Evolutionary conservation across 1,284 basidiomycete genomes (phyloP), one percentile per base, ranked within the genome.

Genomic region (Cutaneotrichosporon sp.): DNA sequence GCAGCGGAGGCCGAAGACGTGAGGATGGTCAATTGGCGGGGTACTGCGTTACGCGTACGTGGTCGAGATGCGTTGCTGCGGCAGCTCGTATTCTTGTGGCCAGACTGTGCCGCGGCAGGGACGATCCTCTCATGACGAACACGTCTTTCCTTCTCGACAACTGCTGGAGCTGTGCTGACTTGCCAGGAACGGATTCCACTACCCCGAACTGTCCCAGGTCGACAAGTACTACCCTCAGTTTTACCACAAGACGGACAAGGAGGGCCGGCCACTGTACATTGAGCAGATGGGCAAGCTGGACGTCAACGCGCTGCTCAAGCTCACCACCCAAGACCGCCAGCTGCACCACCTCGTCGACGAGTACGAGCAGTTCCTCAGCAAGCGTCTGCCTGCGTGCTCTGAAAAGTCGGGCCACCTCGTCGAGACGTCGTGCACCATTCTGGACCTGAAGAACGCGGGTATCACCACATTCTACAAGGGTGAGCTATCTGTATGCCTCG

Each of bases 401-500:
- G 76, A 77, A 36, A 79, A 82, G 8, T 74, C 79, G 49, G 90
- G 90, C 3, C 84, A 93, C 74, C 85, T 90, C 54, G 86, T 98
- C 72, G 93, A 97, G 78, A 97, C 93, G n/a, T 90, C 85, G 54
- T 97, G 93, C 83, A 97, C 94, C 55, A 94, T 98, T 79, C 83
- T 98, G 77, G 94, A 98, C 74, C 83, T 98, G 57, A 76, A 85
- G 55, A 83, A 83, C 69, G 91, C 96, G 51, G 84, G 86, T 23
- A 74, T 97, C 61, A 78, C 81, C 57, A 85, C 84, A 69, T 98
- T 97, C 74, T 92, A 87, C 78, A 84, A 83, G 70, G 70, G 70
- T 70, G 56, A 55, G 68, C 66, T 9, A 22, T 4, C 26, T n/a
- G 26, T 30, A 30, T 30, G 15, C 35, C 8, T 34, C 37, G 13